Percentiles rank a stretch among this genome's conserved stretches.
Conservation (phyloP, 2,329 filamentous ascomycete species). For the Penicillium verrucosum region DNA sequence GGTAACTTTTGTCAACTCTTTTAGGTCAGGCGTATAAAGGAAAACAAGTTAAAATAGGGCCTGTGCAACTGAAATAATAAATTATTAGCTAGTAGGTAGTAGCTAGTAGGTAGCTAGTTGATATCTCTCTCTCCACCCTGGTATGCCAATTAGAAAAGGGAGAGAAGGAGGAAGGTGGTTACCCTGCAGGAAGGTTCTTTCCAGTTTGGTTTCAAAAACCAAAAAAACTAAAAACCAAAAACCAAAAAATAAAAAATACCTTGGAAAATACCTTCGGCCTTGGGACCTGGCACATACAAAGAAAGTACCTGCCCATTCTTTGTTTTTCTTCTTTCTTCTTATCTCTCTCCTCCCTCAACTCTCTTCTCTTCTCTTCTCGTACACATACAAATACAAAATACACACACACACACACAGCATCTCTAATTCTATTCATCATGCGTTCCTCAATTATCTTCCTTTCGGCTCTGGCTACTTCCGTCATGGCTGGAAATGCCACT, state of each 20-base stretch:
- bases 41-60: not conserved
- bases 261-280: not conserved
- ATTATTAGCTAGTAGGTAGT: not conserved
- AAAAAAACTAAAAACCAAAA: constrained; percentile 1
- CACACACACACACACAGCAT: not conserved
- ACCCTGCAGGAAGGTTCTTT: not conserved
- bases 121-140: constrained; percentile 2
- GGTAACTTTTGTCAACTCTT: constrained; percentile 3
- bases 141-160: not conserved
- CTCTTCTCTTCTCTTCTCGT: not conserved
- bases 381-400: no score
- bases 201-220: not conserved
- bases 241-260: not conserved
- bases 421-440: constrained; percentile 38
- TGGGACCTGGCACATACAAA: not conserved
- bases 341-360: not conserved
- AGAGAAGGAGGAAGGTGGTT: not conserved
- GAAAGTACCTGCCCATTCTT: constrained; percentile 8
- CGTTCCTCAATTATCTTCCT: constrained; percentile 48
- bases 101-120: not conserved
- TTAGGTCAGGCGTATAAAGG: not conserved
- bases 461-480: constrained; percentile 46
- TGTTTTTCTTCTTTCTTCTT: not conserved
- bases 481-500: constrained; percentile 38
- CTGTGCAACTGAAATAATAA: not conserved